phyloP scores from a whole-genome alignment of 306 rosid species.

The Geum urbanum region DNA sequence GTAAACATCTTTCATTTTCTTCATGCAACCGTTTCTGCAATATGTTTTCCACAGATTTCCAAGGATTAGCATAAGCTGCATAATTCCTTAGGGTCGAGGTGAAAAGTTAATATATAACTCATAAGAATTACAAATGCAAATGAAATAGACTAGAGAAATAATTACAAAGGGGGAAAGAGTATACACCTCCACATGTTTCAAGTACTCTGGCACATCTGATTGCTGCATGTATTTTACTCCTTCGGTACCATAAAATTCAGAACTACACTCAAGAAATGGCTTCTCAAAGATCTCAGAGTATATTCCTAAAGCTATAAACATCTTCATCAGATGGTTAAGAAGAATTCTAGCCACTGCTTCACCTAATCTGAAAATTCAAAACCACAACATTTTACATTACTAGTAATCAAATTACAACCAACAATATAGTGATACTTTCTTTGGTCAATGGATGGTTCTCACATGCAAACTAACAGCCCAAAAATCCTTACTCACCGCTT shows the following conservation, averaged over 20 bases:
- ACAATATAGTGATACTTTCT: background rate
- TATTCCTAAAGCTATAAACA: constrained; percentile 95
- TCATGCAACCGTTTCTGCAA: constrained; percentile 92
- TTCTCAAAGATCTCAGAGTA: constrained; percentile 93
- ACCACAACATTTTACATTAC: constrained; percentile 26
- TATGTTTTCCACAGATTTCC: constrained; percentile 29
- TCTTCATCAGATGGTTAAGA: constrained; percentile 94
- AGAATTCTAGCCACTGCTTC: constrained; percentile 93
- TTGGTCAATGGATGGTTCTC: background rate
- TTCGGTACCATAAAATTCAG: constrained; percentile 97
- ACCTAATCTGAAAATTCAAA: constrained; percentile 67
- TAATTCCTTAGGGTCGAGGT: constrained; percentile 13
- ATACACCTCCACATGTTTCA: constrained; percentile 97
- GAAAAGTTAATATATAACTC: constrained; percentile 19
- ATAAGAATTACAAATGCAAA: background rate
- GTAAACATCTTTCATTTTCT: constrained; percentile 91
- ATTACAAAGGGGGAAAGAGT: constrained; percentile 18
- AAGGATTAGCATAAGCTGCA: constrained; percentile 24
- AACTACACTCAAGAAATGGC: constrained; percentile 89
- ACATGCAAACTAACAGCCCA: background rate
- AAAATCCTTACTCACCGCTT: too few species aligned
- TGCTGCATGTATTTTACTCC: constrained; percentile 97
- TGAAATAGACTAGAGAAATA: background rate
- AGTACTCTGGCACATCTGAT: constrained; percentile 93
- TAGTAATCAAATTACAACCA: constrained; percentile 16